Base-by-base conservation (phyloP, 2,329 filamentous ascomycete species). In the Colletotrichum brevisporum region DNA sequence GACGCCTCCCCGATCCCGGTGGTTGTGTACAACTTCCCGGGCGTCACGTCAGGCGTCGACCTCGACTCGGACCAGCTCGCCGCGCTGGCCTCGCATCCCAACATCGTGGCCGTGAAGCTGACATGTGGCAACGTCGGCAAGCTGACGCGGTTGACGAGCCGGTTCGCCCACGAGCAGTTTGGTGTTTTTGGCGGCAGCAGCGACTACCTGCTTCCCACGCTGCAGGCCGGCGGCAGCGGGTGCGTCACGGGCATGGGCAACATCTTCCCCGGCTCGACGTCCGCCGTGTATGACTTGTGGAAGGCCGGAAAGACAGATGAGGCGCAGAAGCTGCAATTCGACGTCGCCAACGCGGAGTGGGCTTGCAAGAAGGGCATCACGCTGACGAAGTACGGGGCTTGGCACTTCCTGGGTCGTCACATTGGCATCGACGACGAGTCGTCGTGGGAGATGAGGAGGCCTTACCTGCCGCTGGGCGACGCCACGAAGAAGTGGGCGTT, bases 91-190 rank as follows among this genome's bases (percentile, higher is more conserved):
- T 87, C 88, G 3, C 82, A 85, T 57, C 89, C 87, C 36, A 89
- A 91, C 76, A 91, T 89, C 85, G 84, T 85, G 8, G 87, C 87
- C 43, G 90, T 90, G 60, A 85, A 89, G 73, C 64, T 75, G 36
- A 75, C 72, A 6, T 75, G 87, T 85, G 61, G 89, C 86, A 39
- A 86, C 90, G 74, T 86, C 86, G 63, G 88, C 84, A 65, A 90
- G 87, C 66, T 91, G 89, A 80, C 83, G 83, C 70, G 88, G 63
- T 73, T 75, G 63, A 80, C 72, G n/a, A 74, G 78, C 48, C 75
- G 80, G 27, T 83, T 80, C 21, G 72, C 71, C 0, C 80, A 78
- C 2, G 75, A 74, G 6, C 78, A 84, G 51, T 84, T 85, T 24
- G 79, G 77, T 21, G 81, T 84, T 1, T 83, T 80, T 57, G 82